phyloP scores from a whole-genome alignment of 805 yeast genomes.

The Candida endomychidarum region DNA sequence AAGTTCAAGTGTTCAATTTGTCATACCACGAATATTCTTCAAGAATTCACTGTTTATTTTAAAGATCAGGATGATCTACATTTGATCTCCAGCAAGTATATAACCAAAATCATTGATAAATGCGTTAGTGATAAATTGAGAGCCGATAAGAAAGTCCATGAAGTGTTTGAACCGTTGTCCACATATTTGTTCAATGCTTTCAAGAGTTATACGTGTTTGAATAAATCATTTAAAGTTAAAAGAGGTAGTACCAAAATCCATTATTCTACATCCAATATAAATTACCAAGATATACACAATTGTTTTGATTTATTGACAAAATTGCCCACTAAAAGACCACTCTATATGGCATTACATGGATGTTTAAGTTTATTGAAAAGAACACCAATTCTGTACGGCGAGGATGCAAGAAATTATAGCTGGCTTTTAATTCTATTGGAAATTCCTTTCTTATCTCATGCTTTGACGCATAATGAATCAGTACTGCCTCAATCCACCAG shows the following conservation, averaged over 20 bases:
- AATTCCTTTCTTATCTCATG: slow-evolving; percentile 58
- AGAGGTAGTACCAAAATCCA: slow-evolving; percentile 27
- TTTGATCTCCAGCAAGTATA: slow-evolving; percentile 28
- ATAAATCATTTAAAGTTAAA: slow-evolving; percentile 52
- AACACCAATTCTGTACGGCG: slow-evolving; percentile 36
- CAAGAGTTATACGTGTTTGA: slow-evolving; percentile 46
- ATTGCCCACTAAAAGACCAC: slow-evolving; percentile 63
- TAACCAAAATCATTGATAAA: slow-evolving; percentile 33
- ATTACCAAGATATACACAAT: slow-evolving; percentile 46
- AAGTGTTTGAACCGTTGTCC: slow-evolving; percentile 51
- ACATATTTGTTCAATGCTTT: slow-evolving; percentile 47
- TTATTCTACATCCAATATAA: slow-evolving; percentile 49
- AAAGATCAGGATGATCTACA: slow-evolving; percentile 12
- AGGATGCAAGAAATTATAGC: slow-evolving; percentile 43
- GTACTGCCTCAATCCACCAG: too few species aligned
- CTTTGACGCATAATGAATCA: slow-evolving; percentile 40
- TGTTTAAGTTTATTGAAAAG: slow-evolving; percentile 53
- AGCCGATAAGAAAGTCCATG: slow-evolving; percentile 22
- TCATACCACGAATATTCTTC: slow-evolving; percentile 44
- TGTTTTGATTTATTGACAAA: slow-evolving; percentile 47
- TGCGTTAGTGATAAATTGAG: slow-evolving; percentile 26
- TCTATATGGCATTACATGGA: slow-evolving; percentile 52
- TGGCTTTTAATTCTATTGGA: slow-evolving; percentile 70
- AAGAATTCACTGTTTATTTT: slow-evolving; percentile 11
- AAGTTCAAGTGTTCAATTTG: slow-evolving; percentile 65